phyloP scores from a whole-genome alignment of 1,139 yeast genomes.

The Candida smagusa region DNA sequence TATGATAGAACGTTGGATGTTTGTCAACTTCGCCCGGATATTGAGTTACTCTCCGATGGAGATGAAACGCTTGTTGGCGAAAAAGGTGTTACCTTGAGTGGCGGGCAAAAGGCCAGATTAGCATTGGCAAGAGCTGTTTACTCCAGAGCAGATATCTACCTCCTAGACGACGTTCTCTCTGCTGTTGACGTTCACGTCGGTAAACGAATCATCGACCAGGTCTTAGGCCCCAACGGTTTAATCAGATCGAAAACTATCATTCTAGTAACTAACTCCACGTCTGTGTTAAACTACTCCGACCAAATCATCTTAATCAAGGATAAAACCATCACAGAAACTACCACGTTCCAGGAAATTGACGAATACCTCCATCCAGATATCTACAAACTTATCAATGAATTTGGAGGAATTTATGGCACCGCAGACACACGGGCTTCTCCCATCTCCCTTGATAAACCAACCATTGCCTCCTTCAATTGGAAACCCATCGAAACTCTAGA shows the following conservation, averaged over 20 bases:
- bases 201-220: slow-evolving; percentile 35
- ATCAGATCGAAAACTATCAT: slow-evolving; percentile 31
- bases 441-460: no score
- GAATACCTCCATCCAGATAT: slow-evolving; percentile 22
- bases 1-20: slow-evolving; percentile 79
- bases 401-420: slow-evolving; percentile 13
- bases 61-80: slow-evolving; percentile 93
- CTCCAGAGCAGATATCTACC: slow-evolving; percentile 86
- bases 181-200: slow-evolving; percentile 97
- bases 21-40: slow-evolving; percentile 74
- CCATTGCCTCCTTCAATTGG: slow-evolving; percentile 28
- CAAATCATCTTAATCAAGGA: slow-evolving; percentile 25
- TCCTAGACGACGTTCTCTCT: slow-evolving; percentile 85
- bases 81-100: slow-evolving; percentile 94
- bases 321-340: slow-evolving; percentile 26
- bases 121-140: slow-evolving; percentile 94
- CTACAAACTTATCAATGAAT: slow-evolving; percentile 21
- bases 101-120: slow-evolving; percentile 95
- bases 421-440: slow-evolving; percentile 13
- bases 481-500: slow-evolving; percentile 26
- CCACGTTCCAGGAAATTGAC: slow-evolving; percentile 13
- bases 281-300: slow-evolving; percentile 31
- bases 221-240: slow-evolving; percentile 26
- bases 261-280: slow-evolving; percentile 38
- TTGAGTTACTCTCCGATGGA: slow-evolving; percentile 79